Base-by-base conservation (phyloP, 1,284 basidiomycete species). In the Bothia castanella region DNA sequence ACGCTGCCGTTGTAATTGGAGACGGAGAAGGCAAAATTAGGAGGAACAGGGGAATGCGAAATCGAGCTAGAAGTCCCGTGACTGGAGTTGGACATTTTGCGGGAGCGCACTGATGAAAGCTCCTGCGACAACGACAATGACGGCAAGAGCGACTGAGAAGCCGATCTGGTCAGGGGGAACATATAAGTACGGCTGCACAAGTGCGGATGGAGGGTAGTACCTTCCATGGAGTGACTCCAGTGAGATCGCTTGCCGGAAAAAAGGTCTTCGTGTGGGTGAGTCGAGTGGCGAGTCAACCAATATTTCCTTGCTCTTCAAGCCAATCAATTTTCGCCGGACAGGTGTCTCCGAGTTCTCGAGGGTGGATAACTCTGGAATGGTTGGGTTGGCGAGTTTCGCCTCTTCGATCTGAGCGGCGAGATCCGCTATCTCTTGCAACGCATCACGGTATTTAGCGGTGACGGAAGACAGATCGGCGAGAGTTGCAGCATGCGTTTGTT, bases 41-140 rank as follows among this genome's bases (percentile, higher is more conserved):
- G 79, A n/a, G 78, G 75, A 55, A 68, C 42, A 69, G 78, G 78
- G 4, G 77, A 80, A 61, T 80, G 74, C 30, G 74, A 69, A 47
- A 71, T 45, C 13, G 81, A 80, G 58, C 79, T 81, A 79, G 57
- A 65, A 52, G 82, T 83, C 60, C 79, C 81, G 66, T 83, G 78
- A 67, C 83, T 87, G 58, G 85, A 87, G 58, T 78, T 79, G 58
- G 87, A 88, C 63, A 77, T 75, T 75, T 87, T 87, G 79, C 86
- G 87, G 74, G 85, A 91, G 66, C 85, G 87, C 76, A 78, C 89
- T 75, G 84, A 93, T 60, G 87, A 94, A 58, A 94, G 83, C 82
- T 96, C 92, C 90, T 94, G 92, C 74, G 92, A 94, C 61, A 94
- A 84, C 76, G 92, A 94, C 75, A 85, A 82, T 65, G 89, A 92